Evolutionary conservation across 2,329 filamentous ascomycete genomes (phyloP), one percentile per base, ranked within the genome.

Genomic region (Clarireedia sp.): DNA sequence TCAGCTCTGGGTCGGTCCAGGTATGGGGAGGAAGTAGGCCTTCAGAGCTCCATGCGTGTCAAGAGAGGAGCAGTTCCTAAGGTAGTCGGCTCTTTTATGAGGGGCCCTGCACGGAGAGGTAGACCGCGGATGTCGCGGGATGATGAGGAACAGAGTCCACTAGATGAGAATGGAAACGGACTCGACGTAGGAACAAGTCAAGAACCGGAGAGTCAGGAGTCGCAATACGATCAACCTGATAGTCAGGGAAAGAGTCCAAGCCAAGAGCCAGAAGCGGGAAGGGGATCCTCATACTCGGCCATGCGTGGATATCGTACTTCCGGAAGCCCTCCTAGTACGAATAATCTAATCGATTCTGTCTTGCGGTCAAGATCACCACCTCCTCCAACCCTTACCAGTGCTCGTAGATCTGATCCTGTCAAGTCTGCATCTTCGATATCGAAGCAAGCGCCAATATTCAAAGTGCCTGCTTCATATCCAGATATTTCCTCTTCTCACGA

Each of bases 101-200:
- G 87, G 62, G 89, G 87, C 1, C 89, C 89, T 26, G 87, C 89
- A 19, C 81, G 89, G 54, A 78, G 90, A 62, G 89, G 88, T 24
- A 79, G 87, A 59, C 78, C 84, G 60, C 75, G 82, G 56, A 79
- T 79, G 36, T 51, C 53, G n/a, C 54, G 50, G 52, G 73, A 72
- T 52, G 73, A 75, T 47, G 74, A 76, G 46, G 73, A 75, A 48
- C 66, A 73, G 43, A 74, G 70, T 49, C 66, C 66, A 47, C 55
- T 63, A 69, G 56, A 74, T 68, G 60, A 68, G 61, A 53, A 62
- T 59, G 57, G 62, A 43, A 62, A 70, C 63, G 49, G 65, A 60
- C 36, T 68, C 6, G 63, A 69, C 36, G 59, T 60, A 8, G 60
- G 59, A 33, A 66, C 65, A 12, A 67, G 61, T 54, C 66, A 68